Evolutionary conservation across 2,329 filamentous ascomycete species (phyloP), one percentile per base, ranked within the genome.

Genomic region (Exophiala sp.): DNA sequence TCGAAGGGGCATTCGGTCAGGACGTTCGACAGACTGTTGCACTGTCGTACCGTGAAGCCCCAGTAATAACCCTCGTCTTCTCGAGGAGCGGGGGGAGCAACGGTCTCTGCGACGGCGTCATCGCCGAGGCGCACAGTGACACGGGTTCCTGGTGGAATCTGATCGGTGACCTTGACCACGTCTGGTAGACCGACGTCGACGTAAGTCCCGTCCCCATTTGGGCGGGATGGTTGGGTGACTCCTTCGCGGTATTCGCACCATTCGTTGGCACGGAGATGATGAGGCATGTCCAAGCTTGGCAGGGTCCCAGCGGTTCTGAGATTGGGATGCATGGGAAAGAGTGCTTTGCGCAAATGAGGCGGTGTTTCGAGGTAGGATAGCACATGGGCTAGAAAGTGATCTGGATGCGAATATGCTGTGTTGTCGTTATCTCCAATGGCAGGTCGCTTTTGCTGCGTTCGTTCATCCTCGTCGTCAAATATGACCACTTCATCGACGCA

Each of bases 341-440:
- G 77, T 1, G 78, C 72, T 67, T 85, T 85, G 63, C 88, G 84
- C 71, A 95, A 84, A 70, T 94, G 87, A 1, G 89, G 88, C 29
- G 90, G 90, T 3, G 88, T 88, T 70, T 95, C 90, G 56, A 95
- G 82, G 71, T 91, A 95, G 55, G 82, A 85, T 6, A 95, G 76
- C 5, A 95, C 73, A 66, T 94, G 89, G 47, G 83, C 80, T 18
- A 95, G 78, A 71, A 92, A 95, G 72, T 91, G 86, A 54, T 84
- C 84, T 1, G 89, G 89, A 65, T 94, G 86, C 11, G 82, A 77
- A 66, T 85, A 87, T 59, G 85, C 87, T 1, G 87, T 90, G 58
- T 80, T 78, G 43, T 74, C 69, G 1, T 67, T 57, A 76, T 74
- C 62, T 83, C 54, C 63, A 61, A 52, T 60, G 56, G 54, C 59